Evolutionary conservation across 140 eudicot species (phyloP).

Genomic region (Senecio squalidus): DNA sequence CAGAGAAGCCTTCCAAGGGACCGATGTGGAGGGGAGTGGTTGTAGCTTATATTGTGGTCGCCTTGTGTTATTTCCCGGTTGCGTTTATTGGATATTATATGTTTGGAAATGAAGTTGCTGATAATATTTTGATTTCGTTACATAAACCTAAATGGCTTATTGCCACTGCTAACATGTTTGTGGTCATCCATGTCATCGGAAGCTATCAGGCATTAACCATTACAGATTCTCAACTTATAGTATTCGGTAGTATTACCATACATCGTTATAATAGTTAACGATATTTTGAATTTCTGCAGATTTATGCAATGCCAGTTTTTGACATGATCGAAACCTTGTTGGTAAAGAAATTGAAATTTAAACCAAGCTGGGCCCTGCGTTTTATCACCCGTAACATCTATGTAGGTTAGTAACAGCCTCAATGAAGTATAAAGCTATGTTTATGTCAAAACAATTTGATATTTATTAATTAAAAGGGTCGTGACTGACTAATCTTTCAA

Average conservation of each 20-base stretch:
- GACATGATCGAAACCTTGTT: constrained; percentile 76
- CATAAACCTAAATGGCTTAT: constrained; percentile 69
- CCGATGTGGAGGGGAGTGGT: constrained; percentile 87
- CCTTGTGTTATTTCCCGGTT: constrained; percentile 73
- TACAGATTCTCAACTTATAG: not conserved
- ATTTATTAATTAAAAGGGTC: not conserved
- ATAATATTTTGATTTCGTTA: constrained; percentile 51
- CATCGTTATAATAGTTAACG: not conserved
- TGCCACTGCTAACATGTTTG: constrained; percentile 62
- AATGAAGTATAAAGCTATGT: not conserved
- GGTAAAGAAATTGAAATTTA: constrained; percentile 58
- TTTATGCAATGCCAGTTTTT: constrained; percentile 82
- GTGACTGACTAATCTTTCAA: not conserved
- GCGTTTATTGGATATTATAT: constrained; percentile 56
- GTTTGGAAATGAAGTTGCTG: constrained; percentile 56
- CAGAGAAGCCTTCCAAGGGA: constrained; percentile 76
- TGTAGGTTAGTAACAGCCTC: constrained; percentile 47
- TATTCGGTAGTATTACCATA: not conserved
- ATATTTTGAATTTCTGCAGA: constrained; percentile 20
- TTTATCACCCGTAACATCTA: constrained; percentile 49
- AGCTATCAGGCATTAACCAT: constrained; percentile 68
- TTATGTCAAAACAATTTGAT: not conserved
- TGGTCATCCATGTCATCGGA: constrained; percentile 72
- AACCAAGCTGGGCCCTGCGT: constrained; percentile 44
- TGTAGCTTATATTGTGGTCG: constrained; percentile 75